Evolutionary conservation across 305 asterid species (phyloP).

Genomic region (Striga hermonthica): DNA sequence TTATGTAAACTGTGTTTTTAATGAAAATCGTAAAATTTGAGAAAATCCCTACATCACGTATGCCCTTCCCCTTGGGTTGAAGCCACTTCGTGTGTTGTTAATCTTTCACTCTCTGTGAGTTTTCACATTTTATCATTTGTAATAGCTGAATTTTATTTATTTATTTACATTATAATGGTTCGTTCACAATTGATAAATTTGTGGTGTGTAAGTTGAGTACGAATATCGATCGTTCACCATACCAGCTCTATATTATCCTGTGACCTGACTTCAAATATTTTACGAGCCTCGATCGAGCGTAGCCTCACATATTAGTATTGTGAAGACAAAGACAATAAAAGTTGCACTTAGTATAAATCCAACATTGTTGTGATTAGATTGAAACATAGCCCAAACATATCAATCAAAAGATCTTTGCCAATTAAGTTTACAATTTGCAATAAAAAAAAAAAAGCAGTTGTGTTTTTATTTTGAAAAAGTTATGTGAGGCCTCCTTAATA

Average conservation of each 20-base stretch:
- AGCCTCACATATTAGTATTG: slow-evolving; percentile 77
- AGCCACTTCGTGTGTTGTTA: slow-evolving; percentile 58
- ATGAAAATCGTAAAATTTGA: slow-evolving; percentile 92
- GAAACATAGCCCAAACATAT: slow-evolving; percentile 62
- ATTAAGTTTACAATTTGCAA: neutral
- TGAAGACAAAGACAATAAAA: slow-evolving; percentile 85
- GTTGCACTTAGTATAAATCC: slow-evolving; percentile 97
- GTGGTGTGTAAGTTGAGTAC: too few relatives aligned
- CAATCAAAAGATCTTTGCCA: neutral
- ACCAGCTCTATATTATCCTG: slow-evolving; percentile 80
- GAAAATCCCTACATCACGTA: slow-evolving; percentile 83
- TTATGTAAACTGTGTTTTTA: slow-evolving; percentile 94
- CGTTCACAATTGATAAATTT: too few relatives aligned
- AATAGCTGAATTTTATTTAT: neutral
- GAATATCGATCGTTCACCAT: slow-evolving; percentile 21
- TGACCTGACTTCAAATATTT: slow-evolving; percentile 68
- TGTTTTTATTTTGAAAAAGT: too few relatives aligned
- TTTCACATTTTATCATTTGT: slow-evolving; percentile 6
- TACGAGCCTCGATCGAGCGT: slow-evolving; percentile 54
- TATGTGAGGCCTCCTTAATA: too few relatives aligned
- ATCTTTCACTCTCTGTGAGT: slow-evolving; percentile 76
- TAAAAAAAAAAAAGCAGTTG: neutral
- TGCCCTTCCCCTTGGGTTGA: slow-evolving; percentile 65
- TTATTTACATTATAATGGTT: neutral
- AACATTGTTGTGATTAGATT: slow-evolving; percentile 76